Evolutionary conservation across 345 rosid species (phyloP).

Genomic region (Odontarrhena argentea): DNA sequence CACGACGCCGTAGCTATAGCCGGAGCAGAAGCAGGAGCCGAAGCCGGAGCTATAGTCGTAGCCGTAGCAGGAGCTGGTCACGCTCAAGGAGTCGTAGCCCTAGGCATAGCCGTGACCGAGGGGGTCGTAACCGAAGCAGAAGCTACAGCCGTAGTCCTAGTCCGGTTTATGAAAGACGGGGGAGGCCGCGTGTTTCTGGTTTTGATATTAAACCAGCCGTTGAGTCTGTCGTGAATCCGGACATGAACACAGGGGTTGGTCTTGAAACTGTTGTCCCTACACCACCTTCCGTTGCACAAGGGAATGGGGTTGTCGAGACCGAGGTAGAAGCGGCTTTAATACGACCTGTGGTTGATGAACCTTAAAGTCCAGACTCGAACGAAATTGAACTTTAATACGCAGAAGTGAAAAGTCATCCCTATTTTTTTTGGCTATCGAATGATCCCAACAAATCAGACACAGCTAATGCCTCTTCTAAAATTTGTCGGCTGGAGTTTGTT

Average conservation of each 20-base stretch:
- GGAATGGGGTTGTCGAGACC: conserved; percentile 26
- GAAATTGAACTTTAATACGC: background rate
- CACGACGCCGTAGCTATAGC: conserved; percentile 55
- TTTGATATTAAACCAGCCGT: conserved; percentile 40
- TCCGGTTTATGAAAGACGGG: conserved; percentile 50
- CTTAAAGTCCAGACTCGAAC: conserved; percentile 10
- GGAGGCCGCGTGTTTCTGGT: conserved; percentile 46
- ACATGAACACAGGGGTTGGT: background rate
- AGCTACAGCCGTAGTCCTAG: conserved; percentile 63
- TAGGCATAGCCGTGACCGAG: conserved; percentile 49
- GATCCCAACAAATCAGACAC: conserved; percentile 14
- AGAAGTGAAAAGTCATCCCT: conserved; percentile 20
- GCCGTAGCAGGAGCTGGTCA: conserved; percentile 54
- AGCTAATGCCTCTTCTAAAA: background rate
- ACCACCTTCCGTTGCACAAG: conserved; percentile 17
- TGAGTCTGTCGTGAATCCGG: conserved; percentile 29
- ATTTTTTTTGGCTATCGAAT: conserved; percentile 20
- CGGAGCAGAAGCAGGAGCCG: conserved; percentile 48
- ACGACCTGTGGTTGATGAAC: conserved; percentile 27
- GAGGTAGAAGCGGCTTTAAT: conserved; percentile 27
- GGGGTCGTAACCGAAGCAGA: conserved; percentile 46
- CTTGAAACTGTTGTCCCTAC: conserved; percentile 18
- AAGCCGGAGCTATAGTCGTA: conserved; percentile 50
- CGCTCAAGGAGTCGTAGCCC: conserved; percentile 51
- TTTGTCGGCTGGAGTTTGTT: background rate